Base-by-base conservation (phyloP, 2,329 filamentous ascomycete genomes). In the Stemphylium beticola region DNA sequence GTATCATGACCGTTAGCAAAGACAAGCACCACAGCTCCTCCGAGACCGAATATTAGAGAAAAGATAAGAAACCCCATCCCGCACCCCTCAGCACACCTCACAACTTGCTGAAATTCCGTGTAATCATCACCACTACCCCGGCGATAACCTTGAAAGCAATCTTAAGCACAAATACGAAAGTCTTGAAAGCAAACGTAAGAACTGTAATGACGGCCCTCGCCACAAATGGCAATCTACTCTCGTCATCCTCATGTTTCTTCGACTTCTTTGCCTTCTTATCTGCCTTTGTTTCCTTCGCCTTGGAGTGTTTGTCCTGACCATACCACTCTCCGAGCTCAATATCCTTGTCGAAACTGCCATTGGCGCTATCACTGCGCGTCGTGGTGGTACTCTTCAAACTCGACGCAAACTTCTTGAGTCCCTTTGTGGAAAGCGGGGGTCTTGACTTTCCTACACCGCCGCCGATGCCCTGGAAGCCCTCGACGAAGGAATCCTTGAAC, bases 171-270 rank as follows among this genome's bases (percentile, higher is more conserved):
- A 74, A 79, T 2, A 79, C 74, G 2, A 77, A 69, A 1, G 73
- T 68, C 62, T 78, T 79, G 49, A 81, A 74, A 4, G 68, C 71
- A 58, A 80, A 73, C 0, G 72, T 75, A 31, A 79, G 53, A 20
- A 80, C 56, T 1, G 65, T 65, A 4, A 81, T 69, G 4, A 78
- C 66, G 2, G 71, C 74, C 29, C 75, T 66, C 17, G 76, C 72
- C 11, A 79, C 57, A 24, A 73, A 67, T 11, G 76, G 76, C 34
- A 80, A 52, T 49, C 73, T 74, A 6, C 73, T 67, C 45, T 73
- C 60, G 4, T 74, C 67, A 14, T 73, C 69, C 46, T 67, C 49
- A 46, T 22, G 18, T 12, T 10, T 14, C n/a, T 69, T 62, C 14
- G 45, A 20, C n/a, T 69, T 69, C 6, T 62, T 51, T 36, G 69